Evolutionary conservation across 73 alveolate genomes (phyloP).

Genomic region (Paramecium sexaurelia): DNA sequence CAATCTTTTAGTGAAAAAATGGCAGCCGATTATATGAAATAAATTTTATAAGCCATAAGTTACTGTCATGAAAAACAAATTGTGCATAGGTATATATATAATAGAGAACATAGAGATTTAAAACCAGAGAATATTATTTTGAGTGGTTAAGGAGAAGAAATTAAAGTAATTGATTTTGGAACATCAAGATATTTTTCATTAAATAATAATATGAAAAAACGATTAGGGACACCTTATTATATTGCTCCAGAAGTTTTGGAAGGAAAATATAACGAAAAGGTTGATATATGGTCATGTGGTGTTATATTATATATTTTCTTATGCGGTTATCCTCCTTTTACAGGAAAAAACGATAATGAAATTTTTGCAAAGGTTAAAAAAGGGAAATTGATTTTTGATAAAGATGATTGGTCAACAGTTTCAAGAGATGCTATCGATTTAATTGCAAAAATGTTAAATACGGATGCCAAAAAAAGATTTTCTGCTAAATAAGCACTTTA

Average conservation of each 20-base stretch:
- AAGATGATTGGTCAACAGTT: conserved; percentile 71
- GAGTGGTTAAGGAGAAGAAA: conserved; percentile 65
- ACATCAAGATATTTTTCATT: conserved; percentile 77
- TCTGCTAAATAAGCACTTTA: conserved; percentile 81
- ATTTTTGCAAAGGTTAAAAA: conserved; percentile 71
- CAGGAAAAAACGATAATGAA: conserved; percentile 77
- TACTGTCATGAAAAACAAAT: conserved; percentile 80
- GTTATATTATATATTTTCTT: conserved; percentile 86
- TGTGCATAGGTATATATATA: conserved; percentile 56
- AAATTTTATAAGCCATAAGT: conserved; percentile 75
- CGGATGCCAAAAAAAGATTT: conserved; percentile 76
- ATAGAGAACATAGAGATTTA: conserved; percentile 65
- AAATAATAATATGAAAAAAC: conserved; percentile 69
- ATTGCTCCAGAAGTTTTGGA: conserved; percentile 89
- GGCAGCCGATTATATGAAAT: conserved; percentile 79
- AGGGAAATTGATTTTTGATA: conserved; percentile 72
- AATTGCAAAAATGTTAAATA: conserved; percentile 76
- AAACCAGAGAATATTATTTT: conserved; percentile 83
- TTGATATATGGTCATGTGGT: conserved; percentile 92
- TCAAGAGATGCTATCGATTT: conserved; percentile 76
- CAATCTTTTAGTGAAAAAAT: conserved; percentile 70
- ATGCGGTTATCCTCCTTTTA: conserved; percentile 85
- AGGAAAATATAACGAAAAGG: conserved; percentile 79
- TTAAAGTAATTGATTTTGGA: conserved; percentile 93
- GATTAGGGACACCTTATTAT: conserved; percentile 87